Percentiles rank a stretch among this genome's conserved stretches.
phyloP scores from a whole-genome alignment of 768 basidiomycete genomes.

The Lepiota subincarnata region DNA sequence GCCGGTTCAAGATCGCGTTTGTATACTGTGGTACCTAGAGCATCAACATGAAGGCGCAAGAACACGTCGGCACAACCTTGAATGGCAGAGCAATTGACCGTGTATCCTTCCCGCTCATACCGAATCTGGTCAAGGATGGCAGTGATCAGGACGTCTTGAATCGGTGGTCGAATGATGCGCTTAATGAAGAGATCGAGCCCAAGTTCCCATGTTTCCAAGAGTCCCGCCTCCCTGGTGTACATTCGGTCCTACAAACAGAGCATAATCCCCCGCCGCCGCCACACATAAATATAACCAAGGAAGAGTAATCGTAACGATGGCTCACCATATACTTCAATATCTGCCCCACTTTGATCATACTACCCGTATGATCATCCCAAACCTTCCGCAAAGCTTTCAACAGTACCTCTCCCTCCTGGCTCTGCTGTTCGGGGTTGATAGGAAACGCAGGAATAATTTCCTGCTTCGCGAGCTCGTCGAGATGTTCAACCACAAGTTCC shows the following conservation, averaged over 20 bases:
- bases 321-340: slow-evolving; percentile 95
- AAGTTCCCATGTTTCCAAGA: slow-evolving; percentile 78
- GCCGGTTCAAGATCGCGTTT: slow-evolving; percentile 79
- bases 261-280: neutral
- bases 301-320: neutral
- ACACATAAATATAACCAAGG: too few relatives aligned
- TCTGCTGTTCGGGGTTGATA: slow-evolving; percentile 59
- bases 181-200: slow-evolving; percentile 81
- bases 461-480: slow-evolving; percentile 72
- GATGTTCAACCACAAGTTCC: slow-evolving; percentile 74
- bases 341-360: slow-evolving; percentile 84
- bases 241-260: slow-evolving; percentile 72
- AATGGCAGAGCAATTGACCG: slow-evolving; percentile 87
- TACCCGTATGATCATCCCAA: slow-evolving; percentile 92
- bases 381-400: slow-evolving; percentile 79
- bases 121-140: slow-evolving; percentile 86
- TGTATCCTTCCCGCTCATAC: slow-evolving; percentile 87
- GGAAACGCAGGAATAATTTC: slow-evolving; percentile 84
- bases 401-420: slow-evolving; percentile 80
- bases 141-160: slow-evolving; percentile 75
- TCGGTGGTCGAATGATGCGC: slow-evolving; percentile 75
- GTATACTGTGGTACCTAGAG: slow-evolving; percentile 62
- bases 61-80: slow-evolving; percentile 88
- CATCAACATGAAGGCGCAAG: slow-evolving; percentile 55
- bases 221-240: slow-evolving; percentile 67